Evolutionary conservation across 345 rosid species (phyloP).

Genomic region (Eucalyptus sp.): DNA sequence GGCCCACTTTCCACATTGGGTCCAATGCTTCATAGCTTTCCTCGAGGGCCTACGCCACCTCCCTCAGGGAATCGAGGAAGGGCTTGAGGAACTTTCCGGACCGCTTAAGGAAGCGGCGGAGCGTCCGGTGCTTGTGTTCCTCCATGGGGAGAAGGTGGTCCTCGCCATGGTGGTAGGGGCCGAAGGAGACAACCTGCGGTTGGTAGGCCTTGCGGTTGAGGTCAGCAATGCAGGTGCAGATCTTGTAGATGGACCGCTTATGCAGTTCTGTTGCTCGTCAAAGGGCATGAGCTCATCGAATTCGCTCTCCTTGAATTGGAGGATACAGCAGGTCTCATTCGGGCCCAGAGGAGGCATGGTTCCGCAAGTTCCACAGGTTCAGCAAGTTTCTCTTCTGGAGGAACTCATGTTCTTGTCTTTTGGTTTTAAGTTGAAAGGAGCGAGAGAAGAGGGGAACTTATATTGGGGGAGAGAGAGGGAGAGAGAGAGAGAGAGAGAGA

Average conservation of each 20-base stretch:
- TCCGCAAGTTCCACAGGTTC: neutral
- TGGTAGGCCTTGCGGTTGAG: constrained; percentile 18
- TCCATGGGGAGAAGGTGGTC: neutral
- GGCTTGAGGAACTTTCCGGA: neutral
- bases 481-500: too few relatives aligned
- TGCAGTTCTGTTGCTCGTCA: neutral
- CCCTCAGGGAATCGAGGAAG: neutral
- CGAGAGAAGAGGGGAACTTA: too few relatives aligned
- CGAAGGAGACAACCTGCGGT: constrained; percentile 31
- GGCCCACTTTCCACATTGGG: neutral
- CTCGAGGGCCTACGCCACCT: neutral
- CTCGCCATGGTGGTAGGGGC: constrained; percentile 10
- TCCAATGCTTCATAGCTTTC: neutral
- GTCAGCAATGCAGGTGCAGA: constrained; percentile 9
- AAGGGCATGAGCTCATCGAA: too few relatives aligned
- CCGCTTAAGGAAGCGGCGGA: neutral
- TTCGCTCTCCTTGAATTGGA: neutral
- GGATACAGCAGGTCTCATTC: neutral
- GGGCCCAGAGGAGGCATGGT: neutral
- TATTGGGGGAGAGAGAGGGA: too few relatives aligned
- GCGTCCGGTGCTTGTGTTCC: neutral
- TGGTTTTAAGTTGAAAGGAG: too few relatives aligned
- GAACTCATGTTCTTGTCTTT: too few relatives aligned
- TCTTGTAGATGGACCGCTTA: constrained; percentile 26
- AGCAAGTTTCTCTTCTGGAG: neutral